Evolutionary conservation across 306 rosid species (phyloP), one percentile per base, ranked within the genome.

Genomic region (Medicago lupulina): DNA sequence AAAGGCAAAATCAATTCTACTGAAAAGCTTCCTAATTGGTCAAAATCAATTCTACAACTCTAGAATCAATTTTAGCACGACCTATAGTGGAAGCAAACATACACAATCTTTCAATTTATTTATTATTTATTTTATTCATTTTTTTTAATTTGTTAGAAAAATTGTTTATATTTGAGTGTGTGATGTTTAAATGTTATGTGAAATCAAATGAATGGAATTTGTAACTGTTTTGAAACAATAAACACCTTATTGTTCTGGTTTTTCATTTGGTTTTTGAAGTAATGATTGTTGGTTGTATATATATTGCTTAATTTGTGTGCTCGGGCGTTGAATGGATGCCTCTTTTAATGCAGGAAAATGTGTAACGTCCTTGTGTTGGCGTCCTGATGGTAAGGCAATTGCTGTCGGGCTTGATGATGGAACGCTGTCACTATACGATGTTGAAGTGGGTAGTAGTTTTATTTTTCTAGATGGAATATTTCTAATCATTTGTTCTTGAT

Each of bases 321-420:
- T 65, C 10, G 5, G 49, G 34, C n/a, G 51, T 39, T 84, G 49
- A 54, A 49, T 39, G 47, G 19, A 68, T 55, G 6, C 70, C 63
- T 34, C 61, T 21, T 49, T 71, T 57, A 60, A 6, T 79, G 69
- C 70, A 87, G 97, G 92, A 54, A 90, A 77, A 86, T 66, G 88
- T 64, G 80, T 92, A 75, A 82, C 91, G 15, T 90, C 97, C 14
- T 71, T 92, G 75, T 95, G 97, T 80, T 95, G 98, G 96, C 89
- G 97, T 58, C 97, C 97, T 39, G 98, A 90, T 77, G 98, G 97
- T 67, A 95, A 95, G 84, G 96, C 91, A 4, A 85, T 95, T 70
- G 97, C 91, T 36, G 90, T 89, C 51, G 97, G 97, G 68, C 95
- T 92, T 78, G 96, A 92, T 72, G 97, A 95, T 58, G 98, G 98